Evolutionary conservation across 108 stramenopile species (phyloP), one percentile per base, ranked within the genome.

Genomic region (Poteriospumella lacustris): DNA sequence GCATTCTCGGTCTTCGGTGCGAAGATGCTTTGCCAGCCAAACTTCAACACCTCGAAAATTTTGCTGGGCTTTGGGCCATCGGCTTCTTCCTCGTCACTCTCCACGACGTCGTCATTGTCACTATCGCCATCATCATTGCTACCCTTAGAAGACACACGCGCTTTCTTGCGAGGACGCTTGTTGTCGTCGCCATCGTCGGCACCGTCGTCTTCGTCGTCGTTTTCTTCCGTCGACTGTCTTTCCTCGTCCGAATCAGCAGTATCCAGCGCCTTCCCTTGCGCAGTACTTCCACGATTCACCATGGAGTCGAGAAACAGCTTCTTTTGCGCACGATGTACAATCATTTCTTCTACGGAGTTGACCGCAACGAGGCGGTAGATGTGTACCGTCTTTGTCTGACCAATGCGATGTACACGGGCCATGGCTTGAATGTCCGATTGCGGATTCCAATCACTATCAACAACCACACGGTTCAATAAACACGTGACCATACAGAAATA

Each of bases 231-330:
- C n/a, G n/a, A n/a, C n/a, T n/a, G n/a, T n/a, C n/a, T n/a, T n/a
- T n/a, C n/a, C n/a, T n/a, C n/a, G n/a, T n/a, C n/a, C n/a, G n/a
- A n/a, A n/a, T n/a, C n/a, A n/a, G n/a, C n/a, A n/a, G n/a, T 56
- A 73, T 73, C 70, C 41, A 73, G 42, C 42, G 43, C 70, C 5
- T 33, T 3, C 5, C 31, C 70, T 29, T 5, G 9, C 5, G 15
- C 3, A 3, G 70, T 42, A 38, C 12, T 34, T 3, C 70, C 70
- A 39, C 70, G 70, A 42, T 42, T 96, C 38, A 99, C 97, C 34
- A 96, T 96, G 29, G 98, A 97, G 80, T 99, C 98, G 42, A 99
- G 87, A 83, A 96, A 99, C 15, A 99, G 90, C 87, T 99, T 99
- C 38, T 92, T 87, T 80, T 97, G 96, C 0, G 98, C 98, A 36